Percentiles rank a stretch among this genome's conserved stretches.
Evolutionary conservation across 2,329 filamentous ascomycete species (phyloP).

Genomic region (Cercospora citrullina): DNA sequence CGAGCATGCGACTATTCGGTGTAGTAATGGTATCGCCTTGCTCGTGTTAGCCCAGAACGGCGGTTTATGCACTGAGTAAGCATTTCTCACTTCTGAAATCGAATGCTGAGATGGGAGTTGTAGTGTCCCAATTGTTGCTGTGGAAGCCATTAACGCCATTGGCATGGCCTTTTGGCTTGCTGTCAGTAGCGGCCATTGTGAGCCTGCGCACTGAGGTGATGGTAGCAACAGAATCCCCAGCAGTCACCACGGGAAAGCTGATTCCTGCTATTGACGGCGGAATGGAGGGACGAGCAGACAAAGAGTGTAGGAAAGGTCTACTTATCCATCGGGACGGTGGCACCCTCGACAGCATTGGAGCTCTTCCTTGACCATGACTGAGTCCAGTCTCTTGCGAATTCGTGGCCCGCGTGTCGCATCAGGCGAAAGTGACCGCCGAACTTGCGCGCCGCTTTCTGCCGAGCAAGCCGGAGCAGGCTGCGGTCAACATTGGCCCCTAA

Average conservation of each 20-base stretch:
- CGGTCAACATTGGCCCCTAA: background rate
- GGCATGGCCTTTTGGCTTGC: conserved; percentile 20
- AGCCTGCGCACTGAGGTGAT: background rate
- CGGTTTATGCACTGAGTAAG: background rate
- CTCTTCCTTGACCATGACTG: conserved; percentile 1
- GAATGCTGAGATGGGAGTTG: conserved; percentile 55
- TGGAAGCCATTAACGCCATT: conserved; percentile 26
- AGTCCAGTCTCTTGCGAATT: background rate
- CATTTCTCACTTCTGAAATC: conserved; percentile 53
- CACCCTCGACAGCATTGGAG: conserved; percentile 13
- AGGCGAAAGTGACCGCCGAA: conserved; percentile 1
- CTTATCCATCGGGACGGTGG: conserved; percentile 11
- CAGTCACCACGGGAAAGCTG: background rate
- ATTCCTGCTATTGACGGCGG: background rate
- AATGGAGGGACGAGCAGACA: conserved; percentile 4
- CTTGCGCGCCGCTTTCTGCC: conserved; percentile 17
- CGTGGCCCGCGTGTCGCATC: conserved; percentile 1
- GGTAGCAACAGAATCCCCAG: background rate
- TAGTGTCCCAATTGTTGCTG: conserved; percentile 41
- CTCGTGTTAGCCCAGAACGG: background rate
- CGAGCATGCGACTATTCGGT: conserved; percentile 77
- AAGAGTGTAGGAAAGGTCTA: conserved; percentile 2
- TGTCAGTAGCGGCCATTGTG: conserved; percentile 15
- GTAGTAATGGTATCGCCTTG: conserved; percentile 67
- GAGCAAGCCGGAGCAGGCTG: background rate